A percentile compares a stretch with the other conserved stretches of the same genome.
phyloP scores from a whole-genome alignment of 805 yeast species.

The Dipodascus albidus region DNA sequence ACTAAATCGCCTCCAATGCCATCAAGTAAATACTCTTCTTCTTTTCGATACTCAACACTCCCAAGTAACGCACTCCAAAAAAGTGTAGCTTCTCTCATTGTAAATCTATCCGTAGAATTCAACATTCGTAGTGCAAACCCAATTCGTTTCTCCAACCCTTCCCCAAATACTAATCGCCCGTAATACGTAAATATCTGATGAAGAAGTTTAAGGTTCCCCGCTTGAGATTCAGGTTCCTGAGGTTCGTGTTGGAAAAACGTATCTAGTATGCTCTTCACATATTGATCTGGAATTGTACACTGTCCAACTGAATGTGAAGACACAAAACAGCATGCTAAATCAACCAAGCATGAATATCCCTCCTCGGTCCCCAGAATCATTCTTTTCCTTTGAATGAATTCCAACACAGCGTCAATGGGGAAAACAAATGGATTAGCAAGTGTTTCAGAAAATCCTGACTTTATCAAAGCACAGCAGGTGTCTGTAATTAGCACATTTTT shows the following conservation, averaged over 20 bases:
- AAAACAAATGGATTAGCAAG: slow-evolving; percentile 59
- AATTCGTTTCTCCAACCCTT: slow-evolving; percentile 17
- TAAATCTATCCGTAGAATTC: slow-evolving; percentile 40
- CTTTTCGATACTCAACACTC: neutral
- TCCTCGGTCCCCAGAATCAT: slow-evolving; percentile 14
- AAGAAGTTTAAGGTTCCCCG: slow-evolving; percentile 22
- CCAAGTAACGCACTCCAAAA: slow-evolving; percentile 43
- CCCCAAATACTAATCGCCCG: slow-evolving; percentile 10
- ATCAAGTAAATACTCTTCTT: slow-evolving; percentile 16
- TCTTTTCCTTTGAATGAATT: slow-evolving; percentile 29
- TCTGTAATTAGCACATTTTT: slow-evolving; percentile 45
- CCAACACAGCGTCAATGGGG: slow-evolving; percentile 29
- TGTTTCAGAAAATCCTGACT: slow-evolving; percentile 51
- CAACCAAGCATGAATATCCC: slow-evolving; percentile 17
- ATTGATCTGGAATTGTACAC: neutral
- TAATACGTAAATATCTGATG: slow-evolving; percentile 14
- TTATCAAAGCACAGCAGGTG: slow-evolving; percentile 49
- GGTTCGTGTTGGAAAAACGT: slow-evolving; percentile 11
- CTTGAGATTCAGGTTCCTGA: slow-evolving; percentile 12
- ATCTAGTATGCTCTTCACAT: slow-evolving; percentile 7
- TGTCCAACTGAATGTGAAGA: slow-evolving; percentile 9
- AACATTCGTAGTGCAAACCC: slow-evolving; percentile 32
- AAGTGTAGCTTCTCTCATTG: slow-evolving; percentile 38
- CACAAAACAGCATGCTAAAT: slow-evolving; percentile 21
- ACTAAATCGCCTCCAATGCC: slow-evolving; percentile 24